phyloP scores from a whole-genome alignment of 176 grass and related monocot genomes.

The Saccharum spontaneum region DNA sequence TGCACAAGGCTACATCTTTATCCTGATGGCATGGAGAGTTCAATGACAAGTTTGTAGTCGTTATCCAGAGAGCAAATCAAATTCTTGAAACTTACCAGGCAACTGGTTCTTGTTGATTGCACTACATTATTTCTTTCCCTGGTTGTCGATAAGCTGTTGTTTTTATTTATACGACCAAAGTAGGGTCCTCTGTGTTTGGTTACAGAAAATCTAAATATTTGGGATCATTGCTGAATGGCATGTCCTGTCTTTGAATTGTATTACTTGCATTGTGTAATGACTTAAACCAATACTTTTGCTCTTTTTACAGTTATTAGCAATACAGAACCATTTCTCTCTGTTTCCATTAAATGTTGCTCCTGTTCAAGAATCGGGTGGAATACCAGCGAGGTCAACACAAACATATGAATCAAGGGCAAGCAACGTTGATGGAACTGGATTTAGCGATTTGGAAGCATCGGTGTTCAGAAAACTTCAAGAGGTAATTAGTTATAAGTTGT shows the following conservation, averaged over 20 bases:
- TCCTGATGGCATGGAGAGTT: not conserved
- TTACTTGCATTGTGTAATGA: not conserved
- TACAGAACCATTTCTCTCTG: slow-evolving; percentile 44
- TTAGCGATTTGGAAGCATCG: slow-evolving; percentile 80
- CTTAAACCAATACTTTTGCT: slow-evolving; percentile 13
- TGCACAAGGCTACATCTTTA: not conserved
- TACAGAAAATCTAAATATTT: not conserved
- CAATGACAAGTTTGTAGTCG: not conserved
- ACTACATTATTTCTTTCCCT: not conserved
- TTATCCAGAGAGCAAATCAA: not conserved
- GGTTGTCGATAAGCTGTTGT: not conserved
- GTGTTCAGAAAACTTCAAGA: slow-evolving; percentile 89
- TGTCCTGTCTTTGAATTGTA: not conserved
- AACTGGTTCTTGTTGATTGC: not conserved
- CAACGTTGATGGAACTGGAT: slow-evolving; percentile 73
- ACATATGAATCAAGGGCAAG: slow-evolving; percentile 41
- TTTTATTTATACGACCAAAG: not conserved
- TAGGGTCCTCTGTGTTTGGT: not conserved
- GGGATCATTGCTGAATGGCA: not conserved
- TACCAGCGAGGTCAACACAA: slow-evolving; percentile 44
- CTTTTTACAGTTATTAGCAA: slow-evolving; percentile 51
- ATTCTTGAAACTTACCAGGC: not conserved
- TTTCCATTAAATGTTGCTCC: slow-evolving; percentile 74
- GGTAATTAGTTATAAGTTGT: slow-evolving; percentile 39
- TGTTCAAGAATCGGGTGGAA: slow-evolving; percentile 48